Base-by-base conservation (phyloP, 1,284 basidiomycete species). In the Thecaphora thlaspeos region DNA sequence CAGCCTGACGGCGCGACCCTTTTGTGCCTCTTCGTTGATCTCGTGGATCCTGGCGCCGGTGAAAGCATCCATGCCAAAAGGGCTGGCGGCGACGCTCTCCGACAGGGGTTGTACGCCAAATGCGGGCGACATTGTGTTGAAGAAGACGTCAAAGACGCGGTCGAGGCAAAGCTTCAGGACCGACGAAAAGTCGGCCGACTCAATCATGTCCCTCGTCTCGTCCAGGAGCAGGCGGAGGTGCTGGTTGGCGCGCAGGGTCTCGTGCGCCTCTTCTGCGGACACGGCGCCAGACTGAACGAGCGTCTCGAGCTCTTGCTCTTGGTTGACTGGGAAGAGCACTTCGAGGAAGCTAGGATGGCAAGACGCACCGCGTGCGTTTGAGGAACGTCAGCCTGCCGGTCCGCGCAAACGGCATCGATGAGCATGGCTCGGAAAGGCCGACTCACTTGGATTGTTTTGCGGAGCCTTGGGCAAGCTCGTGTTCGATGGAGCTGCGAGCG, bases 141-240 rank as follows among this genome's bases (percentile, higher is more conserved):
- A 80, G 26, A 86, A 76, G 2, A 81, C 78, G 4, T 80, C 83
- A 32, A 86, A 87, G 32, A 86, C 85, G 5, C 81, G 81, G 73
- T 91, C 88, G 22, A 92, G 81, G 49, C 84, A 84, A 34, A 82
- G 82, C 44, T 85, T 84, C 2, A 91, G 81, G 2, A 89, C 86
- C 39, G 81, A 77, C 2, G 82, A 80, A 71, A 91, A 90, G 73
- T 91, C 87, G 0, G 84, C 79, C 0, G 87, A 88, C 7, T 83
- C 79, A 36, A 91, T 79, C 41, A 86, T 82, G 5, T 79, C 77
- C 39, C 84, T 83, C 0, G 89, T 89, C 76, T 91, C 88, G 22
- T 82, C 80, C 14, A 92, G 80, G 15, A 93, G 83, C 0, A 79
- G 68, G 2, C 82, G 79, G 74, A 94, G 88, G 8, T 80, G 79